Percentiles rank a stretch among this genome's conserved stretches.
phyloP scores from a whole-genome alignment of 2,329 filamentous ascomycete species.

The Camptophora hylomeconis region DNA sequence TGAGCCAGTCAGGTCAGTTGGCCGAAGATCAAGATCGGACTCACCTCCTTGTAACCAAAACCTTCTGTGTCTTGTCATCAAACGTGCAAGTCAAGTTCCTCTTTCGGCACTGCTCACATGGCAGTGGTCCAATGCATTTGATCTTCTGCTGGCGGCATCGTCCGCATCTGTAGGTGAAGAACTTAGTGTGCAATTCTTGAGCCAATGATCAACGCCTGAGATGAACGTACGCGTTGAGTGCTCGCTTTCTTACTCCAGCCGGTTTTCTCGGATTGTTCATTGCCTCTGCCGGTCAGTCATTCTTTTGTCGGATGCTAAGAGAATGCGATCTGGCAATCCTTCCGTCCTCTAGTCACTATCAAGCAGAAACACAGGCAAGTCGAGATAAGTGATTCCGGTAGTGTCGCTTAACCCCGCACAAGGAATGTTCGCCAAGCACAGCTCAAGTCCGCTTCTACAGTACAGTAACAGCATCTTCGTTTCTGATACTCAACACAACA shows the following conservation, averaged over 20 bases:
- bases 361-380: too few species aligned
- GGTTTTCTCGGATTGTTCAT: too few species aligned
- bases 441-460: too few species aligned
- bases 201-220: background rate
- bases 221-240: conserved; percentile 21
- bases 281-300: too few species aligned
- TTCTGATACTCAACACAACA: too few species aligned
- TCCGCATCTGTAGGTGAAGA: conserved; percentile 24
- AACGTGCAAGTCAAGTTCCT: conserved; percentile 30
- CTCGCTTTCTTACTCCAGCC: conserved; percentile 21
- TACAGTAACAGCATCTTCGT: too few species aligned
- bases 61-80: conserved; percentile 35
- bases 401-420: too few species aligned
- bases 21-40: conserved; percentile 7
- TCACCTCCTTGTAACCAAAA: conserved; percentile 36
- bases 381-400: too few species aligned
- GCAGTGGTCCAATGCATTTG: conserved; percentile 30
- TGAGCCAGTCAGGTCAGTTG: conserved; percentile 4
- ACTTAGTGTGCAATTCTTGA: conserved; percentile 2
- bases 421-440: too few species aligned
- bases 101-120: conserved; percentile 33
- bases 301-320: too few species aligned
- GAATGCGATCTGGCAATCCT: too few species aligned
- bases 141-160: conserved; percentile 35
- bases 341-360: too few species aligned